Evolutionary conservation across 2,329 filamentous ascomycete genomes (phyloP).

Genomic region (Calonectria hawksworthii): DNA sequence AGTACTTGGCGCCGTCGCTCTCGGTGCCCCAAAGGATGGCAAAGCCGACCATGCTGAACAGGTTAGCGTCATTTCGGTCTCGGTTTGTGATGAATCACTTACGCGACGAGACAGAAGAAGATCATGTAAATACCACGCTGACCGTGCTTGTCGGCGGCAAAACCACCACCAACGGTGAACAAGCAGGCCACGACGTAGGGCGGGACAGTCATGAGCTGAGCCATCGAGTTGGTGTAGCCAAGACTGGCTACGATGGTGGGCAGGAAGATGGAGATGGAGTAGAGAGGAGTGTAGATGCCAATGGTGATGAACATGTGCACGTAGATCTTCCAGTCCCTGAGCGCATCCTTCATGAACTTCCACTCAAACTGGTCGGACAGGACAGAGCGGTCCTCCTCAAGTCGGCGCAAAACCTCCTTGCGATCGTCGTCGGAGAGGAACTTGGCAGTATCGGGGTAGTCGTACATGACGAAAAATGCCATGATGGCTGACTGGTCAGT

Average conservation of each 20-base stretch:
- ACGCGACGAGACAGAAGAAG: conserved; percentile 52
- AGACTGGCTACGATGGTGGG: conserved; percentile 54
- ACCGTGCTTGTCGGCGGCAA: conserved; percentile 56
- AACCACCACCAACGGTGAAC: conserved; percentile 55
- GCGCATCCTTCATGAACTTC: conserved; percentile 67
- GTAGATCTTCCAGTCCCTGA: conserved; percentile 71
- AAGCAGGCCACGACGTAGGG: conserved; percentile 55
- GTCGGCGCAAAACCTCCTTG: conserved; percentile 57
- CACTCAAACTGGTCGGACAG: conserved; percentile 71
- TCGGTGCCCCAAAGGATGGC: conserved; percentile 49
- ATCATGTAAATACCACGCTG: conserved; percentile 57
- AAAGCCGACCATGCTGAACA: conserved; percentile 50
- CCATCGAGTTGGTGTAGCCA: conserved; percentile 53
- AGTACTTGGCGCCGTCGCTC: conserved; percentile 60
- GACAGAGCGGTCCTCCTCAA: conserved; percentile 58
- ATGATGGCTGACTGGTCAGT: conserved; percentile 55
- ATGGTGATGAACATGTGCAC: conserved; percentile 74
- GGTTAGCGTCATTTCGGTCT: conserved; percentile 27
- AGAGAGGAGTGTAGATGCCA: conserved; percentile 61
- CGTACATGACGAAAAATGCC: conserved; percentile 67
- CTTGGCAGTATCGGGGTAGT: conserved; percentile 68
- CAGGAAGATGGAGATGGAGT: conserved; percentile 55
- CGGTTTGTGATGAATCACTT: conserved; percentile 31
- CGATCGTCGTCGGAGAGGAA: conserved; percentile 63
- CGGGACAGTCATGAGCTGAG: conserved; percentile 56